Evolutionary conservation across 805 yeast genomes (phyloP).

Genomic region (Allodekkera sacchari): DNA sequence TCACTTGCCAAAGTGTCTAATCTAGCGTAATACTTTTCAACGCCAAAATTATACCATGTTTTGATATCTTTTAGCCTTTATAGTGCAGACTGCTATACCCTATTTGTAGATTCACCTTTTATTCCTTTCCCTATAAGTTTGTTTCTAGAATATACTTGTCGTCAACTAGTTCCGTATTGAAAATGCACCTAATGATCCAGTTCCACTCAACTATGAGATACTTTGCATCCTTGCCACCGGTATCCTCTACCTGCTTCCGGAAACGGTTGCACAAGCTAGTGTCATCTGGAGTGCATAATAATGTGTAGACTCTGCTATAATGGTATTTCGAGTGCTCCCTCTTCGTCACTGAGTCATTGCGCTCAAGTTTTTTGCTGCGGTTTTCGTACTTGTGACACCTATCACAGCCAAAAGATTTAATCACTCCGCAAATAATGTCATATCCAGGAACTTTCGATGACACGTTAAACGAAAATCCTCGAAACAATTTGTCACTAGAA

Average conservation of each 20-base stretch:
- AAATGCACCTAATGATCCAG: slow-evolving; percentile 52
- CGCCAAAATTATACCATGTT: no score
- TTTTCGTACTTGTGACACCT: slow-evolving; percentile 11
- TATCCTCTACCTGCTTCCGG: slow-evolving; percentile 8
- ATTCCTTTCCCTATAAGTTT: no score
- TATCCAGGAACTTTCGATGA: slow-evolving; percentile 55
- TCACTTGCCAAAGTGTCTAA: no score
- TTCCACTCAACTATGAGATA: slow-evolving; percentile 50
- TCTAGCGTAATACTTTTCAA: no score
- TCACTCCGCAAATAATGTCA: slow-evolving; percentile 45
- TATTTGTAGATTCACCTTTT: no score
- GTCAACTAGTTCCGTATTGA: slow-evolving; percentile 30
- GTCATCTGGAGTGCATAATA: slow-evolving; percentile 20
- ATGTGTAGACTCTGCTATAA: slow-evolving; percentile 3
- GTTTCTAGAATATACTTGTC: slow-evolving; percentile 14
- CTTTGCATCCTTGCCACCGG: slow-evolving; percentile 10
- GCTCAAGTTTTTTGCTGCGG: slow-evolving; percentile 12
- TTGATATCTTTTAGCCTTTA: no score
- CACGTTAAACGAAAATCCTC: slow-evolving; percentile 41
- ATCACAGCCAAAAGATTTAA: slow-evolving; percentile 48
- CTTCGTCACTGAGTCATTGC: neutral
- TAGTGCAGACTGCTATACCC: no score
- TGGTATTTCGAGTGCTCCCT: neutral
- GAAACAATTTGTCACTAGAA: slow-evolving; percentile 31
- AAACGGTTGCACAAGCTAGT: slow-evolving; percentile 23